A percentile compares a stretch with the other conserved stretches of the same genome.
Conservation (phyloP, 495 filamentous ascomycete genomes). For the Penicillium canescens region DNA sequence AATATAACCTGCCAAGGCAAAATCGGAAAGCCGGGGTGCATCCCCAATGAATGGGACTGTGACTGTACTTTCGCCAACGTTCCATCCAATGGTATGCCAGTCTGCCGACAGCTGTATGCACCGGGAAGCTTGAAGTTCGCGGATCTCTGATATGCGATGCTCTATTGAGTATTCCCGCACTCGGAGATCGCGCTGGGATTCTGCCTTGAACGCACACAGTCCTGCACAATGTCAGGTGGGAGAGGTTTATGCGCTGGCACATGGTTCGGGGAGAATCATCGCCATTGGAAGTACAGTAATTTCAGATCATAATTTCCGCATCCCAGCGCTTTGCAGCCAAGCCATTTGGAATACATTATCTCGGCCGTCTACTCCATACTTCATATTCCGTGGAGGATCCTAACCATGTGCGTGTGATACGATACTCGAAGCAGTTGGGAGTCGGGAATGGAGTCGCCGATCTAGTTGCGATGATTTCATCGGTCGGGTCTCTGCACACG, state of each 20-base stretch:
- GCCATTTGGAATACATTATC: too few relatives aligned
- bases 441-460: conserved; percentile 3
- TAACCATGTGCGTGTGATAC: neutral
- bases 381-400: too few relatives aligned
- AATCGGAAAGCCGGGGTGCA: conserved; percentile 4
- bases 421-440: neutral
- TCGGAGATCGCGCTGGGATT: neutral
- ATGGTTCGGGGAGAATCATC: too few relatives aligned
- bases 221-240: too few relatives aligned
- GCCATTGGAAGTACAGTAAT: too few relatives aligned
- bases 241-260: too few relatives aligned
- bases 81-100: conserved; percentile 3
- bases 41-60: neutral
- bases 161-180: neutral
- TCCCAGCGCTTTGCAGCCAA: too few relatives aligned
- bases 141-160: neutral
- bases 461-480: conserved; percentile 25
- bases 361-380: too few relatives aligned
- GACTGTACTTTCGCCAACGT: neutral
- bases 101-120: neutral
- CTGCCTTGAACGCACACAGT: neutral
- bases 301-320: too few relatives aligned
- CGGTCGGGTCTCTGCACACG: conserved; percentile 9
- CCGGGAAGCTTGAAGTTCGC: conserved; percentile 4
- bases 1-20: conserved; percentile 6